phyloP scores from a whole-genome alignment of 192 early-diverging fungal genomes.

The Rhizophlyctis rosea region DNA sequence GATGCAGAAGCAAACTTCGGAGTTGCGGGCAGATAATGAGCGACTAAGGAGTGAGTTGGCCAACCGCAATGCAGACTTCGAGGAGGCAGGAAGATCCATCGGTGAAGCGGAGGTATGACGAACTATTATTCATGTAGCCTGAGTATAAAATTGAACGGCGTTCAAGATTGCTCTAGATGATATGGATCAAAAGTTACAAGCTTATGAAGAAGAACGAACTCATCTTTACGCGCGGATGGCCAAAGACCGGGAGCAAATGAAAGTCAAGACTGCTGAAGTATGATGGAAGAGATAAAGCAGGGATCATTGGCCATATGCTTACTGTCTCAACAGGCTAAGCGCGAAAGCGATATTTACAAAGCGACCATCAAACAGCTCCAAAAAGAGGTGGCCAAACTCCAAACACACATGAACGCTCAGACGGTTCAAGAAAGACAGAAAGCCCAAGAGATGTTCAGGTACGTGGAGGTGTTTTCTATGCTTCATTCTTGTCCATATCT shows the following conservation, averaged over 20 bases:
- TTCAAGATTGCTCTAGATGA: not conserved
- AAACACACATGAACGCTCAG: conserved; percentile 4
- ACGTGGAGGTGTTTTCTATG: conserved; percentile 7
- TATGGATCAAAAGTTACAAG: conserved; percentile 11
- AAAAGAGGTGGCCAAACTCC: conserved; percentile 18
- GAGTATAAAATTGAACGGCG: too few species aligned
- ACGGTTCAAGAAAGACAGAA: conserved; percentile 24
- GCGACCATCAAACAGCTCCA: conserved; percentile 34
- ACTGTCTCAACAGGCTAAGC: conserved; percentile 1
- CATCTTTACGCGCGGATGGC: conserved; percentile 27
- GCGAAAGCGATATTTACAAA: conserved; percentile 35
- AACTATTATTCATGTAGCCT: too few species aligned
- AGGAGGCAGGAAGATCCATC: not conserved
- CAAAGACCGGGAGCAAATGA: conserved; percentile 43
- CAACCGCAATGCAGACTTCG: not conserved
- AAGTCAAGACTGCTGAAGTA: conserved; percentile 40
- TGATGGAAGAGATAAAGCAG: not conserved
- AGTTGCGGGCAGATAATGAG: not conserved
- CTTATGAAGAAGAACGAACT: conserved; percentile 30
- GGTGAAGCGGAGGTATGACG: not conserved
- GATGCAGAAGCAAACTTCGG: not conserved
- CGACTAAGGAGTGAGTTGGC: not conserved
- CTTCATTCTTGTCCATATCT: too few species aligned
- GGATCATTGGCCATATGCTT: not conserved
- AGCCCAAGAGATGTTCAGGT: conserved; percentile 30